Percentiles rank a stretch among this genome's conserved stretches.
Evolutionary conservation across 805 yeast species (phyloP).

Genomic region (Nakazawaea wickerhamii): DNA sequence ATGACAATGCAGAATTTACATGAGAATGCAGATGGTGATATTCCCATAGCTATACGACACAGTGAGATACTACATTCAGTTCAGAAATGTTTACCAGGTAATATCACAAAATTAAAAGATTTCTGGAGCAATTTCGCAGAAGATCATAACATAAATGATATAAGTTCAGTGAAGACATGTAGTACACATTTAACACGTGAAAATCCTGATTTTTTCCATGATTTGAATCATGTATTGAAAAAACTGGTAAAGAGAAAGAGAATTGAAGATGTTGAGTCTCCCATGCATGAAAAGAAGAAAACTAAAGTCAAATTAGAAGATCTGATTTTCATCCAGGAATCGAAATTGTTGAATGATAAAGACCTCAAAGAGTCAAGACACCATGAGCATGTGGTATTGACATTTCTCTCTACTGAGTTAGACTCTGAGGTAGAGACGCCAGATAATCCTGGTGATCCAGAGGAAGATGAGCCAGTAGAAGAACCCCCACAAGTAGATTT

Average conservation of each 20-base stretch:
- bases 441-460: not conserved
- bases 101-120: not conserved
- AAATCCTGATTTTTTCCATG: no score
- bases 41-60: no score
- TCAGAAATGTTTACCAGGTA: not conserved
- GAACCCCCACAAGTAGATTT: not conserved
- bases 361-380: constrained; percentile 22
- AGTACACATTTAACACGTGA: no score
- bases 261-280: no score
- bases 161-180: no score
- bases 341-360: constrained; percentile 16
- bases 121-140: no score
- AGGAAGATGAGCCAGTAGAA: not conserved
- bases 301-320: not conserved
- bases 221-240: no score
- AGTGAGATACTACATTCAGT: no score
- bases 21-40: no score
- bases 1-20: not conserved
- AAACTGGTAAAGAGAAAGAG: no score
- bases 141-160: no score
- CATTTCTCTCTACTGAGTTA: constrained; percentile 20
- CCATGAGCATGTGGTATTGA: constrained; percentile 22
- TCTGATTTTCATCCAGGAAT: not conserved
- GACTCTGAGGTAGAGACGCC: not conserved
- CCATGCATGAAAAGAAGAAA: not conserved